These are phyloP conservation scores for Dissoconium aciculare DNA, from an alignment of 2,329 filamentous ascomycete genomes.

Conservation along the genomic window DNA sequence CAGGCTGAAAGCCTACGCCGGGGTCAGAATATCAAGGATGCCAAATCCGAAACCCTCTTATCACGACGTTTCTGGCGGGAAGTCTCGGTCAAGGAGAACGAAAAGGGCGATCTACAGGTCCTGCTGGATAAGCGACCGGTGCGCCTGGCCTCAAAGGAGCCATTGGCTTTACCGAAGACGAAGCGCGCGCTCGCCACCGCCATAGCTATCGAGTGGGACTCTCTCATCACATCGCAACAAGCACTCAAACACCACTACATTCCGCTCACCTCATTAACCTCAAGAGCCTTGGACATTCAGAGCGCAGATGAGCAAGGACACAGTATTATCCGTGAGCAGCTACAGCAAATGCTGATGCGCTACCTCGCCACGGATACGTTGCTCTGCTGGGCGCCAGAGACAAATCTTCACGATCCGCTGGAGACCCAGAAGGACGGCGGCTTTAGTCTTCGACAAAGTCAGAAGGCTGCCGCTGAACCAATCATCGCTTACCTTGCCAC, in stretches of 20 bases:
- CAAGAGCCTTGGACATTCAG: conserved; percentile 68
- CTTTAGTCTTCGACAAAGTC: conserved; percentile 50
- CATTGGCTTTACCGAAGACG: background rate
- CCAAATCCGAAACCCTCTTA: conserved; percentile 36
- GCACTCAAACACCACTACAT: conserved; percentile 76
- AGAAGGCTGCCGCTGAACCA: conserved; percentile 52
- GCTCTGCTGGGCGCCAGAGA: conserved; percentile 68
- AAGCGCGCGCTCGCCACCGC: conserved; percentile 32
- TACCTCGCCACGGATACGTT: conserved; percentile 88
- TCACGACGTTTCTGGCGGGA: conserved; percentile 80
- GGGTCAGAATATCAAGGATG: conserved; percentile 30
- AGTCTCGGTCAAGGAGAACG: conserved; percentile 52
- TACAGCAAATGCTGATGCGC: conserved; percentile 56
- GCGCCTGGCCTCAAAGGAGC: conserved; percentile 55
- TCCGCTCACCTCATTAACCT: conserved; percentile 71
- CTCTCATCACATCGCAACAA: conserved; percentile 65
- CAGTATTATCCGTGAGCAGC: conserved; percentile 42
- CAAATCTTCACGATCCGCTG: conserved; percentile 32
- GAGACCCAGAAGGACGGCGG: conserved; percentile 12
- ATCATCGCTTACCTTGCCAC: conserved; percentile 58
- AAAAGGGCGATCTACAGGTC: conserved; percentile 47
- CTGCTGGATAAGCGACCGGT: conserved; percentile 67
- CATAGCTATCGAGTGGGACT: conserved; percentile 87
- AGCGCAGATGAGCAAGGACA: conserved; percentile 46
- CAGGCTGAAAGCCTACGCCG: conserved; percentile 36